Conservation (phyloP, 1,284 basidiomycete species). For the Cerioporus squamosus region DNA sequence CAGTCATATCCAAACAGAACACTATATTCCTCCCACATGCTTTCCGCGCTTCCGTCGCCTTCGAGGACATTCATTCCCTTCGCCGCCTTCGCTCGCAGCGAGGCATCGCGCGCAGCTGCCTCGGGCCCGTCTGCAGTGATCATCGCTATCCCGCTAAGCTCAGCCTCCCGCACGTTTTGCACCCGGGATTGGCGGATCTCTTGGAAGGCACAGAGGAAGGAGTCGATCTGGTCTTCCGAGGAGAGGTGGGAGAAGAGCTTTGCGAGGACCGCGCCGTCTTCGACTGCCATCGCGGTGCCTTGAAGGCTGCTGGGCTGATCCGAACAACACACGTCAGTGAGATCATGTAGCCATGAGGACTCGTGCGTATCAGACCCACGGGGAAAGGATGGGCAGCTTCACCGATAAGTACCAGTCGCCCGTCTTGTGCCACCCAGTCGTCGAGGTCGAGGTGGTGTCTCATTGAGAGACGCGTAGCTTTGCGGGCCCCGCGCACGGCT, state of each 20-base stretch:
- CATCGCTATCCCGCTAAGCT: constrained; percentile 16
- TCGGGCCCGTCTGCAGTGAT: constrained; percentile 12
- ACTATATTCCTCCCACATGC: constrained; percentile 27
- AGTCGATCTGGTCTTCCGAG: constrained; percentile 51
- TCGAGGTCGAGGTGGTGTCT: constrained; percentile 30
- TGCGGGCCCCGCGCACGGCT: constrained; percentile 37
- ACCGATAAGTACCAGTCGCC: constrained; percentile 28
- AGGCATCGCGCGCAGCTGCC: constrained; percentile 41
- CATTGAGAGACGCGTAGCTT: constrained; percentile 15
- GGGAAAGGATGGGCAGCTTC: constrained; percentile 56
- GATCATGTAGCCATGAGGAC: not conserved
- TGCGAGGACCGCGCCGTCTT: constrained; percentile 64
- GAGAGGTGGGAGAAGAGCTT: constrained; percentile 60
- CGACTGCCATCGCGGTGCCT: constrained; percentile 41
- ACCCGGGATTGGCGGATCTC: constrained; percentile 42
- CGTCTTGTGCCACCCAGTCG: constrained; percentile 31
- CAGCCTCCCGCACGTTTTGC: constrained; percentile 14
- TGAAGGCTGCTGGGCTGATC: constrained; percentile 29
- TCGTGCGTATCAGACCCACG: constrained; percentile 38
- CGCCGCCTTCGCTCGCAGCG: constrained; percentile 43
- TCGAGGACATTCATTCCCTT: constrained; percentile 41
- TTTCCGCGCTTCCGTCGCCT: constrained; percentile 19
- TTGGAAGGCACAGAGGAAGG: constrained; percentile 56
- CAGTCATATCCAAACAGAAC: constrained; percentile 37
- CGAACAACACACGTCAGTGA: constrained; percentile 26